Base-by-base conservation (phyloP, 169 alveolate species). In the Perkinsus marinus region DNA sequence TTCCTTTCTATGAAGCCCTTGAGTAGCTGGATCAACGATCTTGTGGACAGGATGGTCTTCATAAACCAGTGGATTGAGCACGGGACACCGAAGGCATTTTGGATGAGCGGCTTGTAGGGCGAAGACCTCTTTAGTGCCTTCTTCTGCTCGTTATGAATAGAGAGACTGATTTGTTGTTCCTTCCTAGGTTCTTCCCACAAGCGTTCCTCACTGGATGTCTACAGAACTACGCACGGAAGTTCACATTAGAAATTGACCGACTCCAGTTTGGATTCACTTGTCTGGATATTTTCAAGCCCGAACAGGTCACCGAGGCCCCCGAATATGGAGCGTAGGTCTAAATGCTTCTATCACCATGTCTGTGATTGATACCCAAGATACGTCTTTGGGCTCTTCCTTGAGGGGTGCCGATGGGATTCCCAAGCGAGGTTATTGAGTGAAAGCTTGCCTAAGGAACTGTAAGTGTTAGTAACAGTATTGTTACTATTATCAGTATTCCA, bases 201-300 rank as follows among this genome's bases (percentile, higher is more conserved):
- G 98, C 98, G 43, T 97, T 97, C 93, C 95, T 96, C 93, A 97
- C 98, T 3, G 96, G 98, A 9, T 94, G 97, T 0, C 92, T 96
- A 69, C 97, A 96, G 95, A 94, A 95, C 26, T 96, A 94, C 92
- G 97, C 98, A 0, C 92, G 98, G 93, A 95, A 95, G 94, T 95
- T 94, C 57, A 91, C 92, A 68, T 95, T 96, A 47, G 96, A 98
- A 7, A 96, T 96, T 68, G 99, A 96, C 95, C 93, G 94, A 89
- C 92, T 97, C 69, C 92, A 95, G 39, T 96, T 97, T 92, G 94
- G 94, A 41, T 94, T 95, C 89, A 93, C 94, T 90, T 94, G 95
- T 34, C 93, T 93, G 22, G 96, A 94, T 39, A 94, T 91, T 89
- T 89, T 94, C 13, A 94, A 95, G 89, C 92, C 93, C 26, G 95